A percentile compares a stretch with the other conserved stretches of the same genome.
phyloP scores from a whole-genome alignment of 129 eudicot genomes.

The Silybum marianum region DNA sequence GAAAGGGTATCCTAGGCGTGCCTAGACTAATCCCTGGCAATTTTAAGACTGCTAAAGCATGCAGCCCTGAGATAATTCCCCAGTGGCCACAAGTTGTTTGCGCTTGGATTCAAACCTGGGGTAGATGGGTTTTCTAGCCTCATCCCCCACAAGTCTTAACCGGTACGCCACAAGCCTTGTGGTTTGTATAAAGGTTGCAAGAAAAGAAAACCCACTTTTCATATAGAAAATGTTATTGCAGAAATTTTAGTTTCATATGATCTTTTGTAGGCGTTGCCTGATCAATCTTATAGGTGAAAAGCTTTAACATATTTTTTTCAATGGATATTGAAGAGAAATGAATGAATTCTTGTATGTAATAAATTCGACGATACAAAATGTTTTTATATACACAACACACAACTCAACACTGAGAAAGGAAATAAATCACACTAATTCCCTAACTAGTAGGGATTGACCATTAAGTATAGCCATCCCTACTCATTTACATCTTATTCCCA shows the following conservation, averaged over 20 bases:
- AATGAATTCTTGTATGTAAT: neutral
- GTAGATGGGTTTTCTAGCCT: no score
- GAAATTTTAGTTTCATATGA: neutral
- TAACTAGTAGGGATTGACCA: neutral
- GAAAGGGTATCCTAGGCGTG: no score
- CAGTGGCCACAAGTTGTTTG: no score
- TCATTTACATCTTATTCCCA: conserved; percentile 9
- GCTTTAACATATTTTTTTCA: neutral
- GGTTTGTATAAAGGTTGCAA: neutral
- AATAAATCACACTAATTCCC: conserved; percentile 1
- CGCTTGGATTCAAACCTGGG: no score
- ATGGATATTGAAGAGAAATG: neutral
- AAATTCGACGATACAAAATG: neutral
- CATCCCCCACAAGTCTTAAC: no score
- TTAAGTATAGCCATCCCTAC: neutral
- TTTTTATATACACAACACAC: neutral
- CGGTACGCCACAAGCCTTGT: no score
- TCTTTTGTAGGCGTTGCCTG: neutral
- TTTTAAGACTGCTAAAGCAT: no score
- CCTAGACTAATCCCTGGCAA: no score
- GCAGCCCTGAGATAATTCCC: no score
- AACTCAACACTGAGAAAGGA: neutral
- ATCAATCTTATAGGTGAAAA: neutral
- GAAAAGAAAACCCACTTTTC: neutral
- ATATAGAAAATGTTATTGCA: neutral